Evolutionary conservation across 1,284 basidiomycete genomes (phyloP).

Genomic region (Kalmanozyma brasiliensis): DNA sequence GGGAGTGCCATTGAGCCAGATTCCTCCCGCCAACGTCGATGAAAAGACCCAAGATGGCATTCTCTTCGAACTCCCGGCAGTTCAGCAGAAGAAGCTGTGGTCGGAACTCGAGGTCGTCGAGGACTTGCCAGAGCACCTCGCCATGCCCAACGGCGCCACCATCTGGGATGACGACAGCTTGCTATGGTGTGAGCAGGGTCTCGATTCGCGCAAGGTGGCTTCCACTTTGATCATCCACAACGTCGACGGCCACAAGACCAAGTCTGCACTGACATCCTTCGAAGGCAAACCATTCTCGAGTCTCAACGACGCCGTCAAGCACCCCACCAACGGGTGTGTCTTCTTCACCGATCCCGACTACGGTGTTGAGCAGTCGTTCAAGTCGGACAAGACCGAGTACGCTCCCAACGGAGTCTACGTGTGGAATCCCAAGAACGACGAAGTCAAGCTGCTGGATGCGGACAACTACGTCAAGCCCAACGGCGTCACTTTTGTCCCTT

Average conservation of each 20-base stretch:
- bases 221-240: constrained; percentile 39
- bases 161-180: constrained; percentile 40
- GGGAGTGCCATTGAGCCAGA: constrained; percentile 17
- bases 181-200: constrained; percentile 52
- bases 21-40: constrained; percentile 13
- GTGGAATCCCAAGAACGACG: constrained; percentile 33
- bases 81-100: constrained; percentile 26
- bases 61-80: constrained; percentile 16
- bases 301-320: constrained; percentile 49
- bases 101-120: constrained; percentile 24
- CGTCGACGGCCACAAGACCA: constrained; percentile 11
- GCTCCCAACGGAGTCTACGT: constrained; percentile 49
- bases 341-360: constrained; percentile 58
- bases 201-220: constrained; percentile 19
- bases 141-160: constrained; percentile 43
- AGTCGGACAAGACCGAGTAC: constrained; percentile 24
- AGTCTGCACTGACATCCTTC: constrained; percentile 11
- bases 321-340: constrained; percentile 37
- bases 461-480: constrained; percentile 46
- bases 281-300: constrained; percentile 48
- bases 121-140: constrained; percentile 22
- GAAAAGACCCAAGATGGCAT: constrained; percentile 5
- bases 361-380: constrained; percentile 52
- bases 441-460: constrained; percentile 39
- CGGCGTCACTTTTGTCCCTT: constrained; percentile 48